A percentile compares a stretch with the other conserved stretches of the same genome.
Conservation (phyloP, 257 asterid species). For the Scutellaria galericulata region DNA sequence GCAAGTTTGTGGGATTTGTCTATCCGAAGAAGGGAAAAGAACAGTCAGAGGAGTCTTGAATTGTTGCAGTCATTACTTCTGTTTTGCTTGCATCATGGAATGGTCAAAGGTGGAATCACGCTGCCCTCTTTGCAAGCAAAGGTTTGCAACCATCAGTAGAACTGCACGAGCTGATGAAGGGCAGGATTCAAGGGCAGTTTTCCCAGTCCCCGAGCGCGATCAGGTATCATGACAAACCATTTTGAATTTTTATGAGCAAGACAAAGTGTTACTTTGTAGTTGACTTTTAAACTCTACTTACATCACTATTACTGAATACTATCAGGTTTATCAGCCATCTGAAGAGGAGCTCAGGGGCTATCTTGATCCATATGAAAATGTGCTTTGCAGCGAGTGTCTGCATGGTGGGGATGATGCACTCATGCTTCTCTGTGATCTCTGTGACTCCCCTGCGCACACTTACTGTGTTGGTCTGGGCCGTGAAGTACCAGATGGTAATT, state of each 20-base stretch:
- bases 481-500: conserved; percentile 95
- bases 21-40: conserved; percentile 82
- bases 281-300: conserved; percentile 4
- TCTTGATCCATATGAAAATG: conserved; percentile 79
- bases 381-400: conserved; percentile 75
- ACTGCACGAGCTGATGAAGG: conserved; percentile 57
- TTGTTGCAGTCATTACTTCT: conserved; percentile 89
- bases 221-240: conserved; percentile 57
- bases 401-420: conserved; percentile 87
- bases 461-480: conserved; percentile 84
- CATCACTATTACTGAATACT: conserved; percentile 10
- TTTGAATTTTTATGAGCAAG: conserved; percentile 11
- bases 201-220: conserved; percentile 82
- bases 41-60: conserved; percentile 71
- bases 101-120: conserved; percentile 98
- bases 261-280: not conserved
- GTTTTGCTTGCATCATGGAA: conserved; percentile 93
- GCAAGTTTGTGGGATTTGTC: conserved; percentile 92
- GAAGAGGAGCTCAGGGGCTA: conserved; percentile 89
- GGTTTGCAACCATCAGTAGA: conserved; percentile 73
- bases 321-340: conserved; percentile 92
- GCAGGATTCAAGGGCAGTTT: conserved; percentile 55
- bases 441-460: conserved; percentile 92
- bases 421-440: conserved; percentile 89
- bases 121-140: conserved; percentile 93